phyloP scores from a whole-genome alignment of 2,329 filamentous ascomycete genomes.

The Blastomyces percursus region DNA sequence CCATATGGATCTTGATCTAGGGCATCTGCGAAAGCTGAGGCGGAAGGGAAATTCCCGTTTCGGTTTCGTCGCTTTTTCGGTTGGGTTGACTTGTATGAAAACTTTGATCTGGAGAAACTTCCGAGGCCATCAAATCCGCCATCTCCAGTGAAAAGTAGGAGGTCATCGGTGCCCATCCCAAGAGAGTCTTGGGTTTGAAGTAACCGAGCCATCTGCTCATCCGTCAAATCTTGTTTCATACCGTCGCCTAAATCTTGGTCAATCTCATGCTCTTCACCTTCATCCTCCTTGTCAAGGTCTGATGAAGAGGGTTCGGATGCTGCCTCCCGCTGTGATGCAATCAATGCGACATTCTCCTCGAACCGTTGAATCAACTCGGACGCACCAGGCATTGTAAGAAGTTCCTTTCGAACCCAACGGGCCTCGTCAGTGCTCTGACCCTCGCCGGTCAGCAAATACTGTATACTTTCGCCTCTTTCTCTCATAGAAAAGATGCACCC shows the following conservation, averaged over 20 bases:
- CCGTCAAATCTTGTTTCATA: constrained; percentile 34
- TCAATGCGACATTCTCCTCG: constrained; percentile 22
- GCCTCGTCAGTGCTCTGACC: constrained; percentile 37
- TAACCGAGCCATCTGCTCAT: constrained; percentile 52
- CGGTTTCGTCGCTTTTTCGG: constrained; percentile 15
- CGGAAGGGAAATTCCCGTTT: constrained; percentile 40
- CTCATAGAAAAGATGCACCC: constrained; percentile 37
- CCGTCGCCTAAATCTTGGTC: constrained; percentile 22
- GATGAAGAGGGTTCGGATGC: constrained; percentile 6
- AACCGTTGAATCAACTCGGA: constrained; percentile 23
- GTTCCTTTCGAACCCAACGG: constrained; percentile 36
- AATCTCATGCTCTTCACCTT: constrained; percentile 25
- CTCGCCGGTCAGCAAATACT: constrained; percentile 44
- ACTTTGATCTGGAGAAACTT: not conserved
- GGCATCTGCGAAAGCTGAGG: constrained; percentile 46
- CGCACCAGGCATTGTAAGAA: constrained; percentile 22
- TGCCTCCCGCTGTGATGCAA: not conserved
- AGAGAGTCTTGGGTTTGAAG: constrained; percentile 53
- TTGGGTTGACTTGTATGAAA: not conserved
- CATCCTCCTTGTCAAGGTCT: constrained; percentile 21
- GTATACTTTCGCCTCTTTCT: constrained; percentile 33
- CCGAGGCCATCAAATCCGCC: not conserved
- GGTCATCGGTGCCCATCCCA: constrained; percentile 49
- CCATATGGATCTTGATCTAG: constrained; percentile 51
- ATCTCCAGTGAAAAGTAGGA: constrained; percentile 43